phyloP scores from a whole-genome alignment of 2,329 filamentous ascomycete species.

The Trichoderma gracile region DNA sequence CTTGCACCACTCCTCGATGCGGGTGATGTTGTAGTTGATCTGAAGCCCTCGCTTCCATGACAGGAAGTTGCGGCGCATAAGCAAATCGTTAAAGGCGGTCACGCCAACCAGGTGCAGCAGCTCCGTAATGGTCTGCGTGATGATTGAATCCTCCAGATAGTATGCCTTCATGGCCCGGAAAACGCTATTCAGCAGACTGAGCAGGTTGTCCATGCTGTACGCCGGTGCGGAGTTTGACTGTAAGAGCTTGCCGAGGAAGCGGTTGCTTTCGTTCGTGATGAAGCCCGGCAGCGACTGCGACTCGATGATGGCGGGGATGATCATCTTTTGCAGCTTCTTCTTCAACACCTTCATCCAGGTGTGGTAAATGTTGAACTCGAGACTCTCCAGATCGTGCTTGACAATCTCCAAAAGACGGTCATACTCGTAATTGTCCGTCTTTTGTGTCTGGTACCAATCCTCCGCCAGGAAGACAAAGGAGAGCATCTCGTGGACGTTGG shows the following conservation, averaged over 20 bases:
- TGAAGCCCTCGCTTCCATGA: conserved; percentile 99
- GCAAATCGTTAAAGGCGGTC: conserved; percentile 95
- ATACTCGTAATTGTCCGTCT: conserved; percentile 99
- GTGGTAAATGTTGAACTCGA: conserved; percentile 99
- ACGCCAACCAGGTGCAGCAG: conserved; percentile 90
- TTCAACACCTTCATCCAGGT: conserved; percentile 99
- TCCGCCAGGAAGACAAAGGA: conserved; percentile 99
- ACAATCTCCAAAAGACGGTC: conserved; percentile 96
- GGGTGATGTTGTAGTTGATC: conserved; percentile 99
- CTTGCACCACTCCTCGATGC: conserved; percentile 99
- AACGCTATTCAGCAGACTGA: conserved; percentile 93
- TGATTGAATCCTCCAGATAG: conserved; percentile 93
- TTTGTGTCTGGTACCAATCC: conserved; percentile 99
- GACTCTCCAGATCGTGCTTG: conserved; percentile 95
- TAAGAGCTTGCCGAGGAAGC: conserved; percentile 95
- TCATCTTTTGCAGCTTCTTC: conserved; percentile 99
- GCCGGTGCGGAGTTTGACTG: conserved; percentile 86
- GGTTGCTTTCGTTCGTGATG: conserved; percentile 97
- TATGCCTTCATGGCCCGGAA: conserved; percentile 99
- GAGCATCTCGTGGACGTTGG: conserved; percentile 99
- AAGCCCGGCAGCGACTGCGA: conserved; percentile 97
- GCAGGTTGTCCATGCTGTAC: conserved; percentile 99
- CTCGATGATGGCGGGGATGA: conserved; percentile 98
- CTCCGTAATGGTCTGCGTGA: conserved; percentile 93
- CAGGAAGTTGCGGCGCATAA: conserved; percentile 97